Base-by-base conservation (phyloP, 495 filamentous ascomycete species). In the Daldinia concentrica region DNA sequence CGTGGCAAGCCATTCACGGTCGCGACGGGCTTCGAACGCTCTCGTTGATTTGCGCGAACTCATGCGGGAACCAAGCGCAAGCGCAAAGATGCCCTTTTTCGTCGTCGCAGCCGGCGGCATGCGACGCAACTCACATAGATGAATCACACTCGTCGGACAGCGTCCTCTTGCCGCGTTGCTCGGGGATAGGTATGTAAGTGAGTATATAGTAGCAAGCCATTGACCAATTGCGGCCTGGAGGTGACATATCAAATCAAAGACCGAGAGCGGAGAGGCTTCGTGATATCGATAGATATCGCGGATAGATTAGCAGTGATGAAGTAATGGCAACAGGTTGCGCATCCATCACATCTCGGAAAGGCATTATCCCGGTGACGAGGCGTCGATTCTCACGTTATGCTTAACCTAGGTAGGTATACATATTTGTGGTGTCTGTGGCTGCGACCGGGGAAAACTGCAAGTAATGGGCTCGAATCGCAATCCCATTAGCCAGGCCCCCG, bases 321-420 rank as follows among this genome's bases (percentile, higher is more conserved):
- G 64, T 64, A 64, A 64, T 56, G 71, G 71, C 71, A 73, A 66
- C 57, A 73, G 4, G 54, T 66, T 69, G 71, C 71, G 66, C 66
- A 51, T 43, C 34, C 59, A 56, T 73, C 71, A 69, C 71, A 59
- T 29, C 26, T 65, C 70, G 64, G 70, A 73, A 68, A 8, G 26
- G 26, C 19, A 62, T 65, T 52, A 24, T 5, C 60, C 70, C 70
- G 70, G 64, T 51, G 61, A 62, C 30, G 30, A 65, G 22, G 41
- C 51, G 29, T 60, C 30, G 45, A 48, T 64, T 67, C 69, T 54
- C 39, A 52, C 52, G 15, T 62, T 64, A 51, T 67, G 59, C 36
- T 66, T 55, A 67, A 58, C 34, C 34, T 36, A 36, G 34, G 2
- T 30, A 30, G 29, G 32, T 36, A 36, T 36, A 36, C 11, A 2